Base-by-base conservation (phyloP, 495 filamentous ascomycete species). In the Corynascus novoguineensis region DNA sequence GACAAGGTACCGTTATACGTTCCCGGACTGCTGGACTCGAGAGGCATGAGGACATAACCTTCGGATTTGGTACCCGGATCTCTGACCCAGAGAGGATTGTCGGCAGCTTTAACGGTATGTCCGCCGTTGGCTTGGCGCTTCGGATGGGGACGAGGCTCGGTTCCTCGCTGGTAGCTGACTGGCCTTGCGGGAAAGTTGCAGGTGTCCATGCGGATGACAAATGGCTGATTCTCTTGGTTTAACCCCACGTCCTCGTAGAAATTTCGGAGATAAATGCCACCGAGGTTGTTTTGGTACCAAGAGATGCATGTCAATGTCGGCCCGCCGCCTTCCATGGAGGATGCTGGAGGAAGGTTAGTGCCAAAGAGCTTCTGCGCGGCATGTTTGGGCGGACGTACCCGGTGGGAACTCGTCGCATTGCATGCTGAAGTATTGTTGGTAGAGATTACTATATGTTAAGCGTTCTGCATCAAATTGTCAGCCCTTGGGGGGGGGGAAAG, bases 271-370 rank as follows among this genome's bases (percentile, higher is more conserved):
- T 14, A 50, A 5, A 50, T 15, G 19, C 48, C 48, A 12, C 48
- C 48, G 48, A 50, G 48, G 48, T 50, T 50, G 48, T 50, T 50
- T 50, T 50, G 48, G 28, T 50, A 50, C 48, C 31, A 37, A 5
- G 48, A 50, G 48, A 50, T 37, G 32, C 48, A 50, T 4, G 48
- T 50, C 29, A 50, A 5, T n/a, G 48, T 50, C 6, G 48, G 48
- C 2, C 48, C 48, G 48, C 48, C 48, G 32, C 48, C 48, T 28
- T 50, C 48, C 48, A 50, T 35, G 31, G 48, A 50, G 29, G 48
- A 50, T 24, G 48, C 48, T 50, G 24, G 14, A 19, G 25, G 8
- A 9, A 19, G 45, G 22, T 27, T 31, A 25, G 25, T 47, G 14
- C n/a, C 15, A 29, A 3, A 29, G 25, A 28, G 25, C 15, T 24